phyloP scores from a whole-genome alignment of 2,329 filamentous ascomycete genomes.

The Colletotrichum truncatum region DNA sequence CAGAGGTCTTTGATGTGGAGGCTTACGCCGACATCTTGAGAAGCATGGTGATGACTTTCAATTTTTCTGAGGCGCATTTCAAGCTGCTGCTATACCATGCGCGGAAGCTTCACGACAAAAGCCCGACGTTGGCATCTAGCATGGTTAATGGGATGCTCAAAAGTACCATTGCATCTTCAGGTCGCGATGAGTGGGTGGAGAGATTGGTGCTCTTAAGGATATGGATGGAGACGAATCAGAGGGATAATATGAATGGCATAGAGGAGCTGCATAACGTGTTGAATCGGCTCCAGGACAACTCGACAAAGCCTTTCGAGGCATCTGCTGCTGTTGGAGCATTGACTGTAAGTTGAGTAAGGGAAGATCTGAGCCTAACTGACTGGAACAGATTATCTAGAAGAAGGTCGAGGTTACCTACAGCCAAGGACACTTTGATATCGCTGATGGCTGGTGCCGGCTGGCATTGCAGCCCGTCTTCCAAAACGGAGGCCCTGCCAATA shows the following conservation, averaged over 20 bases:
- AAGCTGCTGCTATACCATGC: constrained; percentile 74
- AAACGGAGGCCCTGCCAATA: constrained; percentile 71
- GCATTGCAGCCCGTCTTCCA: constrained; percentile 74
- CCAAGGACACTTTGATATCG: constrained; percentile 59
- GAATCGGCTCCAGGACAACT: constrained; percentile 50
- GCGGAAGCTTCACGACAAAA: constrained; percentile 68
- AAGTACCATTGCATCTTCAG: constrained; percentile 59
- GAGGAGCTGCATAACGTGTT: constrained; percentile 36
- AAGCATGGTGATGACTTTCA: constrained; percentile 67
- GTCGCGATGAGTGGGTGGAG: constrained; percentile 71
- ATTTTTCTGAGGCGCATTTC: constrained; percentile 71
- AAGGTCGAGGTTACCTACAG: constrained; percentile 68
- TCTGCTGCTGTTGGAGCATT: constrained; percentile 74
- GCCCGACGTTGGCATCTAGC: constrained; percentile 54
- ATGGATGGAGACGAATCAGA: constrained; percentile 67
- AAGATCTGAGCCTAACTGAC: constrained; percentile 20
- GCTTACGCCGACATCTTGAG: constrained; percentile 63
- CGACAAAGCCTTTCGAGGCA: constrained; percentile 59
- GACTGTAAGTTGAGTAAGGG: constrained; percentile 57
- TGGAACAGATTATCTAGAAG: constrained; percentile 80
- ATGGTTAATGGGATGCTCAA: constrained; percentile 72
- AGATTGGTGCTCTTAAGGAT: constrained; percentile 74
- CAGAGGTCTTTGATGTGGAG: constrained; percentile 56
- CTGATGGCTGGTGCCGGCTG: constrained; percentile 77
- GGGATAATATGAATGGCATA: constrained; percentile 40